Percentiles rank a stretch among this genome's conserved stretches.
phyloP scores from a whole-genome alignment of 805 yeast species.

The Groenewaldozyma tartarivorans region DNA sequence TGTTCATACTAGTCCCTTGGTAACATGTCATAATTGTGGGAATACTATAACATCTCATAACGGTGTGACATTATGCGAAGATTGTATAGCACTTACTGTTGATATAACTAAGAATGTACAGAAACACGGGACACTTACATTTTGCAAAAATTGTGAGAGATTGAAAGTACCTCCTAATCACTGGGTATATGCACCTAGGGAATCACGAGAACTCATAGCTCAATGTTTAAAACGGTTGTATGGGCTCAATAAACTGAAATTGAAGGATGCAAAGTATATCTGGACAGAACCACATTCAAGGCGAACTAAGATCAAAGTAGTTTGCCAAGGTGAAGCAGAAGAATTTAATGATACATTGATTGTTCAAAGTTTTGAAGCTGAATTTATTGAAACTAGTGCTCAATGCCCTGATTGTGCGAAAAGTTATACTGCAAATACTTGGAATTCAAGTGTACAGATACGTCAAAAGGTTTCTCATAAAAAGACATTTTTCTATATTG shows the following conservation, averaged over 20 bases:
- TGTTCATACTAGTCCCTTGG: conserved; percentile 52
- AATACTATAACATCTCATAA: conserved; percentile 74
- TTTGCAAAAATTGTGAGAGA: conserved; percentile 95
- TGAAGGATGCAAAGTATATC: conserved; percentile 84
- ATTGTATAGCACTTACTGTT: conserved; percentile 87
- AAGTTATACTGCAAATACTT: conserved; percentile 83
- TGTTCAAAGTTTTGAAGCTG: conserved; percentile 89
- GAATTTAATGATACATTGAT: conserved; percentile 61
- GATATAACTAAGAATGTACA: conserved; percentile 94
- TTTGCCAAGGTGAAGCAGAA: conserved; percentile 94
- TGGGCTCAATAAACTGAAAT: conserved; percentile 77
- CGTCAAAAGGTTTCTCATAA: conserved; percentile 94
- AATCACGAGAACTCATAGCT: conserved; percentile 87
- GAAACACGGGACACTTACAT: conserved; percentile 74
- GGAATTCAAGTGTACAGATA: conserved; percentile 95
- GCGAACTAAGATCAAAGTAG: conserved; percentile 75
- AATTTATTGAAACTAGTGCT: conserved; percentile 87
- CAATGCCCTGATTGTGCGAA: conserved; percentile 98
- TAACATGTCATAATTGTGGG: conserved; percentile 94
- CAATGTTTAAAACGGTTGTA: conserved; percentile 79
- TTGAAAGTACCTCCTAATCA: conserved; percentile 90
- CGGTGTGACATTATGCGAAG: conserved; percentile 93
- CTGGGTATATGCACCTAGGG: conserved; percentile 87
- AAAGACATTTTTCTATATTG: conserved; percentile 85
- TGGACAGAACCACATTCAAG: conserved; percentile 99